Conservation (phyloP, 306 rosid species). For the Cucurbita maxima region DNA sequence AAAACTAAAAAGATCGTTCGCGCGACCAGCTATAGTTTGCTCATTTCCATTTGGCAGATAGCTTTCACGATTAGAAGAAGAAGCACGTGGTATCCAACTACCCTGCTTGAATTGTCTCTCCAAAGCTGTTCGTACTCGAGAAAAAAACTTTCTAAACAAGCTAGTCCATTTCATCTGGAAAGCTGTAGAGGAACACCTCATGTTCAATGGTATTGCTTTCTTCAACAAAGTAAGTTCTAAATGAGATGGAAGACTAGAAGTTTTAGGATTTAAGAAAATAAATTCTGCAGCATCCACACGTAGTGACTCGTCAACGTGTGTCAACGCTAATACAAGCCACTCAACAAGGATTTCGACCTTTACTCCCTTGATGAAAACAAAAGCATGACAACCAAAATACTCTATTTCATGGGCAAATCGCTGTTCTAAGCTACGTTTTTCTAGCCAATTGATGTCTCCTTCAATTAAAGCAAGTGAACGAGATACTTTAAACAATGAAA, state of each 20-base stretch:
- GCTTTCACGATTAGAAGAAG: slow-evolving; percentile 14
- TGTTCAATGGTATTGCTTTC: slow-evolving; percentile 85
- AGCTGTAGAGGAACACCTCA: slow-evolving; percentile 90
- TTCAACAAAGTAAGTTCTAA: slow-evolving; percentile 72
- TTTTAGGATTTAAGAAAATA: slow-evolving; percentile 85
- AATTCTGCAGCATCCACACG: slow-evolving; percentile 94
- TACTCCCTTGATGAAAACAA: slow-evolving; percentile 65
- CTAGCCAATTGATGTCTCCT: slow-evolving; percentile 78
- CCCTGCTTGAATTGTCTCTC: slow-evolving; percentile 91
- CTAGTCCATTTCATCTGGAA: slow-evolving; percentile 98
- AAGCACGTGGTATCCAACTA: slow-evolving; percentile 50
- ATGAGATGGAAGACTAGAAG: slow-evolving; percentile 79
- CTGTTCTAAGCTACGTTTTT: slow-evolving; percentile 14
- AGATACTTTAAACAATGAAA: slow-evolving; percentile 85
- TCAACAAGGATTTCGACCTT: slow-evolving; percentile 56
- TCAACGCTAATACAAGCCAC: slow-evolving; percentile 81
- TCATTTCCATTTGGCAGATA: slow-evolving; percentile 22
- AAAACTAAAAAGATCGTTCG: slow-evolving; percentile 62
- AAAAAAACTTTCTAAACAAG: slow-evolving; percentile 79
- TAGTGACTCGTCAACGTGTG: slow-evolving; percentile 82
- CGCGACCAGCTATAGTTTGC: slow-evolving; percentile 35
- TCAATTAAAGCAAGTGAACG: slow-evolving; percentile 86
- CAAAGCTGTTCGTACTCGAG: slow-evolving; percentile 84
- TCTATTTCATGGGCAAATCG: slow-evolving; percentile 21
- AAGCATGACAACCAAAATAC: slow-evolving; percentile 25